Base-by-base conservation (phyloP, 345 rosid species). In the Lumnitzera littorea region DNA sequence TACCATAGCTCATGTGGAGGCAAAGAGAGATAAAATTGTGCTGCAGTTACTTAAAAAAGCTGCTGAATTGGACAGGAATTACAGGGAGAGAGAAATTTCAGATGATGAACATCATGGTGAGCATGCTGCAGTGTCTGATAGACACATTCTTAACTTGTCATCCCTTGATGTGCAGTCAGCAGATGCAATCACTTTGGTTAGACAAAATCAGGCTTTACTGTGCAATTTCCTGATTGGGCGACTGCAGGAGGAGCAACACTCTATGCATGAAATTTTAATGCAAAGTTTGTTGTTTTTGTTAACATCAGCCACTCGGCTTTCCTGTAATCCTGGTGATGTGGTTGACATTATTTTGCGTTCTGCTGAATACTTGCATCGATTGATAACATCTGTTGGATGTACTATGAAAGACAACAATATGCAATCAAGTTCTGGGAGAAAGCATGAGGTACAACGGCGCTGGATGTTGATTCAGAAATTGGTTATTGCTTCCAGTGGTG, bases 131-230 rank as follows among this genome's bases (percentile, higher is more conserved):
- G 81, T 70, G 69, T 64, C 61, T 50, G 82, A 80, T 62, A 86
- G 70, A 16, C 76, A 70, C 61, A 65, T 80, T 56, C 56, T 82
- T 25, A 78, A 74, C 53, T 72, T 86, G 71, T 72, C 84, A 78
- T 73, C 87, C 11, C 31, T 46, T 69, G 88, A 85, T 66, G 15
- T 76, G 61, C 63, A 78, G 53, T 76, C 74, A 64, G 74, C 80
- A 29, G 92, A 88, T 75, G 96, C 92, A 4, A 60, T 88, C 65
- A 88, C 96, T 56, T 73, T 85, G 80, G 83, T 82, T 72, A 79
- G 96, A 68, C 85, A 84, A 82, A 85, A 85, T 67, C 92, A 88
- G 74, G 80, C 77, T 64, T 59, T 82, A 59, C 57, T 88, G 48
- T 85, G 79, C 71, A 75, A 66, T 69, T 88, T 88, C 77, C 74